Evolutionary conservation across 176 grass and related monocot genomes (phyloP).

Genomic region (Triticum turgidum): DNA sequence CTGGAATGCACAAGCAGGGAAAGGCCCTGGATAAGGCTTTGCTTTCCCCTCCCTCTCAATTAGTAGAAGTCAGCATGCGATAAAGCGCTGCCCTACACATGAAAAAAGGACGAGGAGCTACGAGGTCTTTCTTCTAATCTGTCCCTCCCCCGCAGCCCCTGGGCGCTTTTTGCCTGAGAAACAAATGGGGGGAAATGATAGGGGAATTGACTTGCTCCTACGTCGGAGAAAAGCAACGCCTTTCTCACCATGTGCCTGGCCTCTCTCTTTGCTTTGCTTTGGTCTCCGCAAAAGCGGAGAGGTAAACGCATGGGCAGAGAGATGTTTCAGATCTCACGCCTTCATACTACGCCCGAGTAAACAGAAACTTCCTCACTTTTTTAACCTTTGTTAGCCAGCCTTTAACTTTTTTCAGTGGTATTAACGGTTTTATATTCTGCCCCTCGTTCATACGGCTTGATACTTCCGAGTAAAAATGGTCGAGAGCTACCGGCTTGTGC

Average conservation of each 20-base stretch:
- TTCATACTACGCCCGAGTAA: background rate
- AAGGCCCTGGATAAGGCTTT: slow-evolving; percentile 30
- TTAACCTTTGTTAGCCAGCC: background rate
- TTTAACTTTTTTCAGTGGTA: slow-evolving; percentile 3
- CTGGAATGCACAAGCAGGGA: slow-evolving; percentile 36
- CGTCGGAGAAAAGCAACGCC: slow-evolving; percentile 27
- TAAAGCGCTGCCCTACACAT: slow-evolving; percentile 37
- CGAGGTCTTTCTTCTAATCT: slow-evolving; percentile 40
- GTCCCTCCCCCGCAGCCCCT: slow-evolving; percentile 31
- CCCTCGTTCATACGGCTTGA: background rate
- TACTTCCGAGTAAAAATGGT: background rate
- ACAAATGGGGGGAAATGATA: slow-evolving; percentile 39
- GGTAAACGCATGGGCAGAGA: slow-evolving; percentile 26
- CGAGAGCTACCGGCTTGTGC: too few species aligned
- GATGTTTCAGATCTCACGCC: slow-evolving; percentile 27
- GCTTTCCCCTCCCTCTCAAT: slow-evolving; percentile 15
- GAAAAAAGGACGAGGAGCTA: background rate
- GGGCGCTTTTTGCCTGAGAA: slow-evolving; percentile 8
- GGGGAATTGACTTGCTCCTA: slow-evolving; percentile 48
- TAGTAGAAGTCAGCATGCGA: slow-evolving; percentile 21
- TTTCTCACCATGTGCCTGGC: slow-evolving; percentile 29
- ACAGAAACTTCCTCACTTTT: slow-evolving; percentile 44
- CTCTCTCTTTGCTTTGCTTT: slow-evolving; percentile 30
- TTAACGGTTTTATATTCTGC: background rate
- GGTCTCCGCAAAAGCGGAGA: slow-evolving; percentile 36